A percentile compares a stretch with the other conserved stretches of the same genome.
Evolutionary conservation across 2,329 filamentous ascomycete species (phyloP).

Genomic region (Hypoxylon sp.): DNA sequence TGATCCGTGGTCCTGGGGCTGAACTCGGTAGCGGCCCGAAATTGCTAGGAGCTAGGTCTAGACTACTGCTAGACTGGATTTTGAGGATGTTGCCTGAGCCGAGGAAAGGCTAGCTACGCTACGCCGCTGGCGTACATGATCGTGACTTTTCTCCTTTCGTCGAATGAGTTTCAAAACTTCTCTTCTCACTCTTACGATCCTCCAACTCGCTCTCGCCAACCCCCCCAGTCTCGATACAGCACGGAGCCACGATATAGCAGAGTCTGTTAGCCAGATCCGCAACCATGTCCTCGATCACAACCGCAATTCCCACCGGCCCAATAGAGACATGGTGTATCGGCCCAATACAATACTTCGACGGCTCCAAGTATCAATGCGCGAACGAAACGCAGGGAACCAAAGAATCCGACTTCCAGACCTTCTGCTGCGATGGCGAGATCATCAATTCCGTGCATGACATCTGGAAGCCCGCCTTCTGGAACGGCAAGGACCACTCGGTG

Average conservation of each 20-base stretch:
- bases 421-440: slow-evolving; percentile 41
- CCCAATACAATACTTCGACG: neutral
- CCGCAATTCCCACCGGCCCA: slow-evolving; percentile 30
- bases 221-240: neutral
- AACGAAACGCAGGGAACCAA: slow-evolving; percentile 18
- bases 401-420: slow-evolving; percentile 36
- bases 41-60: slow-evolving; percentile 24
- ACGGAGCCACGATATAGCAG: slow-evolving; percentile 3
- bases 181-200: slow-evolving; percentile 10
- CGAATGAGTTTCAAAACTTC: neutral
- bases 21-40: slow-evolving; percentile 23
- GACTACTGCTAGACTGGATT: slow-evolving; percentile 23
- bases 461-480: slow-evolving; percentile 9
- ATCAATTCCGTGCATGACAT: slow-evolving; percentile 25
- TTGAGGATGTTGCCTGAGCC: slow-evolving; percentile 20
- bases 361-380: slow-evolving; percentile 26
- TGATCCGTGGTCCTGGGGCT: slow-evolving; percentile 13
- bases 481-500: slow-evolving; percentile 12
- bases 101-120: slow-evolving; percentile 5
- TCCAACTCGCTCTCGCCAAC: neutral
- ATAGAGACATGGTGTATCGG: slow-evolving; percentile 32
- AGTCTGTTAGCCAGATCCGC: slow-evolving; percentile 4
- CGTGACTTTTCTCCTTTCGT: slow-evolving; percentile 1
- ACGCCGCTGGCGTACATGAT: slow-evolving; percentile 17
- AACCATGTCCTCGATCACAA: slow-evolving; percentile 37